Evolutionary conservation across 768 basidiomycete genomes (phyloP), one percentile per base, ranked within the genome.

Genomic region (Boletus insuetus): DNA sequence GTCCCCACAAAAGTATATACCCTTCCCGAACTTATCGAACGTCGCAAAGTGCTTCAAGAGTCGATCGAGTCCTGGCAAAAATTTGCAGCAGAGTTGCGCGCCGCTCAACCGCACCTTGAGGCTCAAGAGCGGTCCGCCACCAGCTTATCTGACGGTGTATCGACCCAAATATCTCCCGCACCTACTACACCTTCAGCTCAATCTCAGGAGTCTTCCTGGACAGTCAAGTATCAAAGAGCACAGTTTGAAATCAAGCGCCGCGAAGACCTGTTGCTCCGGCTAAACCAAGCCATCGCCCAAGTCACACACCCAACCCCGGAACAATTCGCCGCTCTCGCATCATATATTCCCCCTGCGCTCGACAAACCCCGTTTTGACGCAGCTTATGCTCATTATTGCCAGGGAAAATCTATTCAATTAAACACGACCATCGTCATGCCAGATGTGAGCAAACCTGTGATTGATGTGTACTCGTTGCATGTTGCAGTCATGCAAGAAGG

Each of bases 401-500:
- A 67, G 19, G 69, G 58, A 24, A 70, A 58, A 49, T 60, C 66
- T 20, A 59, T 66, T 10, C 48, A 56, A 46, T 14, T 64, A 53
- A 72, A 60, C 40, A 69, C 59, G 58, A 59, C 60, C 42, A 66
- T 70, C 38, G n/a, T 66, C 9, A 68, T 72, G 64, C 60, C 70
- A 8, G 70, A 72, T 48, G 48, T 46, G 46, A 54, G 22, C 19
- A 68, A 22, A 46, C 64, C 66, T 3, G 62, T 61, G 43, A 54
- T 71, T 38, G 69, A 73, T 48, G 47, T 71, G 12, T 71, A 71
- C 39, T 57, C 65, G 2, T 49, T 69, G 48, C 69, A 71, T 45
- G 65, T 65, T 42, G 63, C 67, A 5, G 61, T 72, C 55, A 73
- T 71, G 71, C 67, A 69, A 47, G 64, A 66, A 56, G 69, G 67